Conservation (phyloP, 2,329 filamentous ascomycete genomes). For the Mollisia scopiformis region DNA sequence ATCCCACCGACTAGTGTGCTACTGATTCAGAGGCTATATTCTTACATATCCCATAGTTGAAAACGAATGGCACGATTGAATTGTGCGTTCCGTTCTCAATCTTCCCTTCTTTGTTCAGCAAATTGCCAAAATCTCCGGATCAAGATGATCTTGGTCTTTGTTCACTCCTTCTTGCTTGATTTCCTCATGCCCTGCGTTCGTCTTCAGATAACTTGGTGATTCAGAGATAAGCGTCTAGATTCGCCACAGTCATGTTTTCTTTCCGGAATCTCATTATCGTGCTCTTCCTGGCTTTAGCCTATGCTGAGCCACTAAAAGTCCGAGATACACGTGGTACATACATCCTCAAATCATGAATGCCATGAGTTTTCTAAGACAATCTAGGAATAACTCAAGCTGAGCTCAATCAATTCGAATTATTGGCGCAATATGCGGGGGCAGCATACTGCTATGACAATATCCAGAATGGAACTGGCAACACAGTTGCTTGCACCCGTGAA, state of each 20-base stretch:
- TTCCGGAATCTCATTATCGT: not conserved
- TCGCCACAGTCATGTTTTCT: not conserved
- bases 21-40: not conserved
- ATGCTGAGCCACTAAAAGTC: not conserved
- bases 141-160: not conserved
- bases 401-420: slow-evolving; percentile 6
- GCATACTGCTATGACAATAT: slow-evolving; percentile 31
- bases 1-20: not conserved
- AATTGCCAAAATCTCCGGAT: not conserved
- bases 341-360: not conserved
- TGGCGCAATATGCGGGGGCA: slow-evolving; percentile 32
- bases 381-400: not conserved
- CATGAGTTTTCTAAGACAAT: not conserved
- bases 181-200: no score
- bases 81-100: not conserved
- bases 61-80: not conserved
- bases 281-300: not conserved
- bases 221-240: not conserved
- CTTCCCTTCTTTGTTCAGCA: not conserved
- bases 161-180: no score
- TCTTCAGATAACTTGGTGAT: not conserved
- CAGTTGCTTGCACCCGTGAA: slow-evolving; percentile 21
- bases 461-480: slow-evolving; percentile 11
- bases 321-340: not conserved
- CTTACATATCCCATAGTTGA: not conserved